phyloP scores from a whole-genome alignment of 2,329 filamentous ascomycete genomes.

The Botrytis byssoidea region DNA sequence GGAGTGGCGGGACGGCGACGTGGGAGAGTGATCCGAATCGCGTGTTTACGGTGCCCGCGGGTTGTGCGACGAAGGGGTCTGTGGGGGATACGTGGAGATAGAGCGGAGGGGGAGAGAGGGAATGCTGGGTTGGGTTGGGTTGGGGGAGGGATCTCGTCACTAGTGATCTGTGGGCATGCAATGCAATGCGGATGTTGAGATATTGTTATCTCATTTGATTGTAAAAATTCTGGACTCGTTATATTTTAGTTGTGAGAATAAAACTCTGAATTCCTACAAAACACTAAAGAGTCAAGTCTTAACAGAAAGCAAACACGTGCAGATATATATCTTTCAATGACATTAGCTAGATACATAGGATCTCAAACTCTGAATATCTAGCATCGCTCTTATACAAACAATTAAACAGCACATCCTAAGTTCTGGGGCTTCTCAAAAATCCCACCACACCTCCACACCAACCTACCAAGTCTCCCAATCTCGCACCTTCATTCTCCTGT shows the following conservation, averaged over 20 bases:
- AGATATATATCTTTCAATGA: background rate
- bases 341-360: background rate
- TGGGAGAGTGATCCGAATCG: constrained; percentile 60
- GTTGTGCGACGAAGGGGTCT: constrained; percentile 30
- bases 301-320: background rate
- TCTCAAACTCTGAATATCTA: background rate
- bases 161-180: no score
- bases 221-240: background rate
- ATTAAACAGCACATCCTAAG: background rate
- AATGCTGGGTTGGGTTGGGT: no score
- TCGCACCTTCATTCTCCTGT: constrained; percentile 67
- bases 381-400: background rate
- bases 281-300: background rate
- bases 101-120: background rate
- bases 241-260: background rate
- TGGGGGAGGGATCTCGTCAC: background rate
- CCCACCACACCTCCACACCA: constrained; percentile 85
- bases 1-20: constrained; percentile 50
- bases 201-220: background rate
- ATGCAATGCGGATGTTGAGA: background rate
- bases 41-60: constrained; percentile 32
- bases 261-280: background rate
- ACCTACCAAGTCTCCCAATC: constrained; percentile 74
- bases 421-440: constrained; percentile 63
- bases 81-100: constrained; percentile 31